A percentile compares a stretch with the other conserved stretches of the same genome.
Evolutionary conservation across 2,329 filamentous ascomycete genomes (phyloP).

Genomic region (Nannizziopsis arthrosporioides): DNA sequence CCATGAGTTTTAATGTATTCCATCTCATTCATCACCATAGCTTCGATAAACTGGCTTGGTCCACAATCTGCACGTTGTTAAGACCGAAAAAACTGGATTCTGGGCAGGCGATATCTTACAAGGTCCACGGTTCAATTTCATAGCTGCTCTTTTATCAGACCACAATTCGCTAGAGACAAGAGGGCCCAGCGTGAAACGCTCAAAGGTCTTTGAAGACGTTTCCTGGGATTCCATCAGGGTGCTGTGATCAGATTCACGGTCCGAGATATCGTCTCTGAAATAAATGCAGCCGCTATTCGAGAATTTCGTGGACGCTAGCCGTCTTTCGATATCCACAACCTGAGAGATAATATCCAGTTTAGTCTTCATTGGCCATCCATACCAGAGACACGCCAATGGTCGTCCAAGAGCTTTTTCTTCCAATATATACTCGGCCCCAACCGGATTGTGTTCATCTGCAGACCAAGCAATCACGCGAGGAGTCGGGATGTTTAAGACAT

Average conservation of each 20-base stretch:
- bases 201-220: background rate
- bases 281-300: constrained; percentile 7
- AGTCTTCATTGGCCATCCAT: constrained; percentile 14
- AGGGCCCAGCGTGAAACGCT: background rate
- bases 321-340: constrained; percentile 3
- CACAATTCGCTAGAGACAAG: background rate
- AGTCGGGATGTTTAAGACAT: constrained; percentile 10
- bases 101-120: background rate
- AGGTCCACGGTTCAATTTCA: background rate
- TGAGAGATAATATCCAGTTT: constrained; percentile 7
- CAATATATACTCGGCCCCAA: constrained; percentile 16
- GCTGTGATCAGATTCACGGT: too few species aligned
- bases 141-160: background rate
- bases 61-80: too few species aligned
- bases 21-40: background rate
- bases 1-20: background rate
- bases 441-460: constrained; percentile 11
- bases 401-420: constrained; percentile 21
- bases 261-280: too few species aligned
- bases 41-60: background rate
- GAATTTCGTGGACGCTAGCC: constrained; percentile 1
- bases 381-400: constrained; percentile 1
- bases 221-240: too few species aligned
- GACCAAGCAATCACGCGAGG: constrained; percentile 12
- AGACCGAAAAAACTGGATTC: too few species aligned